Base-by-base conservation (phyloP, 2,329 filamentous ascomycete genomes). In the Hypomyces perniciosus region DNA sequence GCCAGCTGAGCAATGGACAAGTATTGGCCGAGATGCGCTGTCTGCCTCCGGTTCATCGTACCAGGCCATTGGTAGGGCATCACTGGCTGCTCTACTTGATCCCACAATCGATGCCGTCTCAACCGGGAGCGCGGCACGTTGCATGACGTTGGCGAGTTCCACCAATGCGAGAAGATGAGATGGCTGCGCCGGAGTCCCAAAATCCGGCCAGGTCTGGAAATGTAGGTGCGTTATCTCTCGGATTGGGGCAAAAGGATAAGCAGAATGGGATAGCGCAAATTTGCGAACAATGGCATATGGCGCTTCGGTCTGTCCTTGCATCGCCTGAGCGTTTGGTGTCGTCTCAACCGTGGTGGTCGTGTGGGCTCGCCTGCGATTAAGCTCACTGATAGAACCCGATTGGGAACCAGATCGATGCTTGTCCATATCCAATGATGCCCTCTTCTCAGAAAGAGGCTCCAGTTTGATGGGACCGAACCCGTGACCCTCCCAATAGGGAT, bases 171-270 rank as follows among this genome's bases (percentile, higher is more conserved):
- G 77, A 2, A 99, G 77, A 61, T 97, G 90, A 5, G 83, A 82
- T 1, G 93, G 90, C 61, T 95, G 87, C 0, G 93, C 90, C 0
- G 92, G 92, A 0, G 90, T 86, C 20, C 93, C 93, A 68, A 97
- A 96, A 63, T 99, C 93, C 0, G 93, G 93, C 93, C 93, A 99
- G n/a, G 86, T 85, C 0, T 90, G 84, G 66, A 96, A 97, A 64
- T 97, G 91, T 10, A 99, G 74, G 60, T 99, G 93, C 0, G 91
- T 96, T 55, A 99, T 86, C 68, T 97, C 91, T 27, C 92, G 86
- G 58, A 96, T 86, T 0, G 90, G 88, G 20, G 83, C 81, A 62
- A 96, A 96, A 0, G 92, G 91, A 52, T 87, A 80, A 2, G 80
- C 74, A 2, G 82, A 73, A 64, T 97, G 89, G 1, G 84, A 85